Evolutionary conservation across 1,284 basidiomycete species (phyloP).

Genomic region (Cryptococcus sp.): DNA sequence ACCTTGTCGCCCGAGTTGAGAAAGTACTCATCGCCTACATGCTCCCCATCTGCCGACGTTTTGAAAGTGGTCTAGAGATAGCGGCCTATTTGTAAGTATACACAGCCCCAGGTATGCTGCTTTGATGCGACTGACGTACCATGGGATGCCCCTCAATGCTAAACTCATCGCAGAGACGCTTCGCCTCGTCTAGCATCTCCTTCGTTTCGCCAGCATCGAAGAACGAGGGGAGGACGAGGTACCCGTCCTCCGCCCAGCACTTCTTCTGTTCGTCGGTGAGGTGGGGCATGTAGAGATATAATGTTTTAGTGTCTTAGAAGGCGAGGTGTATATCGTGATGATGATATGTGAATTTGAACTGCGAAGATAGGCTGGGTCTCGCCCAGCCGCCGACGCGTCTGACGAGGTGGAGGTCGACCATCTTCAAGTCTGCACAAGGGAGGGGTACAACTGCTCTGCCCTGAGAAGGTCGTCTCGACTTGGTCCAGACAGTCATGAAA

Average conservation of each 20-base stretch:
- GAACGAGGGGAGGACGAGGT: constrained; percentile 74
- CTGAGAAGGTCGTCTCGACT: no score
- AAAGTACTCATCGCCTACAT: constrained; percentile 80
- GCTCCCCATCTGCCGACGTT: constrained; percentile 64
- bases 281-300: constrained; percentile 17
- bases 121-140: constrained; percentile 51
- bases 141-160: constrained; percentile 72
- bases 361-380: no score
- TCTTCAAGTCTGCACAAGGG: background rate
- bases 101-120: no score
- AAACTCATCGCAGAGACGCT: constrained; percentile 72
- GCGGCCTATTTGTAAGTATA: background rate
- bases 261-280: constrained; percentile 34
- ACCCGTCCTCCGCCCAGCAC: constrained; percentile 37
- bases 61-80: constrained; percentile 74
- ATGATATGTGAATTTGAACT: no score
- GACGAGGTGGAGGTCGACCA: background rate
- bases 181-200: constrained; percentile 66
- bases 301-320: background rate
- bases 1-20: constrained; percentile 87
- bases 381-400: background rate
- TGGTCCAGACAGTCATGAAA: no score
- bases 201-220: constrained; percentile 59
- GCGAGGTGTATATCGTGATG: background rate
- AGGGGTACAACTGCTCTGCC: no score